Base-by-base conservation (phyloP, 2,329 filamentous ascomycete species). In the Cercospora brassicicola region DNA sequence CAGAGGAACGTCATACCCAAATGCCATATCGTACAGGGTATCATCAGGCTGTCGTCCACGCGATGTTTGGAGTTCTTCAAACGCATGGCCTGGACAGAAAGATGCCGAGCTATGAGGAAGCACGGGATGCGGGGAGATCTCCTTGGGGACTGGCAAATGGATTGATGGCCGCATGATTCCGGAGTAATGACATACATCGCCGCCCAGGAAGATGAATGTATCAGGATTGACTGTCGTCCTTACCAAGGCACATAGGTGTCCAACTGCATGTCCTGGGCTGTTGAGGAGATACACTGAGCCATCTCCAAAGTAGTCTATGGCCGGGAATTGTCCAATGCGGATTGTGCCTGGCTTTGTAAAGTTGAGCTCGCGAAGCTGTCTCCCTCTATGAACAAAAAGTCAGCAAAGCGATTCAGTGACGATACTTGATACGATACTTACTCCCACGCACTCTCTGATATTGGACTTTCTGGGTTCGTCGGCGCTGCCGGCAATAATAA, bases 1-100 rank as follows among this genome's bases (percentile, higher is more conserved):
- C 33, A 64, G 30, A 20, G 60, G 60, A 4, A 67, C 60, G 15
- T 67, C 60, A 23, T 67, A 53, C 30, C 65, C 65, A 36, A 67
- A 67, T 2, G 51, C 57, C 51, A 56, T 55, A 33, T 65, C 62
- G 31, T 65, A 55, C 23, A 55, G 15, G 6, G 48, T 55, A n/a
- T 55, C 48, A n/a, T 55, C 5, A 55, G 23, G 10, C 13, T 55
- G 20, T 26, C 48, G 30, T 3, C 48, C 48, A 0, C 48, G 48
- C 5, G 23, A 55, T 0, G 2, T 1, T 6, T 55, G 48, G 0
- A 55, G 48, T 6, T 30, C 48, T 30, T 55, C 48, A 0, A 55
- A 55, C 1, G 48, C 48, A 55, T 55, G 48, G 30, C 48, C 48
- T 55, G 48, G 48, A 28, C 48, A 55, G 23, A 55, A 55, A n/a